Evolutionary conservation across 2,329 filamentous ascomycete species (phyloP), one percentile per base, ranked within the genome.

Genomic region (Aspergillus terreus): DNA sequence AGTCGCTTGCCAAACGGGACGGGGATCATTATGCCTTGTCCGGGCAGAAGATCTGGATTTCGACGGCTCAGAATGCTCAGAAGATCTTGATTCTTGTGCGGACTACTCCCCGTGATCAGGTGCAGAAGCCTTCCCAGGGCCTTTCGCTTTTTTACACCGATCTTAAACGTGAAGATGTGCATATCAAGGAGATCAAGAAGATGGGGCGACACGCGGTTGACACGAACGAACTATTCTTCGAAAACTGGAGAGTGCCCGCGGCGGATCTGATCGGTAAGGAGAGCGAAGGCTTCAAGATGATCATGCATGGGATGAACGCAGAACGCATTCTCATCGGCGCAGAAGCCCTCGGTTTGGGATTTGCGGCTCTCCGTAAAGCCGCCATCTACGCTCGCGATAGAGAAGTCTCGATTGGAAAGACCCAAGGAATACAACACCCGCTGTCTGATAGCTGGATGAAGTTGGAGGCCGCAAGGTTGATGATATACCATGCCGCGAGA

Each of bases 381-480:
- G 63, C 70, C 0, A 57, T 68, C 4, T 82, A 82, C 55, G 77
- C 79, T 1, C 60, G 68, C 6, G 75, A 79, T 21, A 66, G 79
- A 17, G 58, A 72, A 2, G 79, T 82, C 0, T 82, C 77, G 0
- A 82, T 82, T 33, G 80, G 80, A 0, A 70, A 76, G 69, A 82
- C 82, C 49, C 80, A 83, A 58, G 79, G 72, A 0, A 77, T 83
- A 11, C 73, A 80, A 47, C 79, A 82, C 60, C 80, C 80, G 1
- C 71, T 83, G 2, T 78, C 80, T 0, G 71, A 74, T 17, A 78
- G 78, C 14, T 82, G 77, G 60, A 82, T 83, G 80, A 72, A 79
- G 50, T 76, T 83, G 1, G 80, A 83, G 62, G 79, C 78, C 0
- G 80, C 81, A 0, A 79, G 82, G 50, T 60, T 82, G 43, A 76